phyloP scores from a whole-genome alignment of 805 yeast genomes.

The Nakazawaea molendinolei region DNA sequence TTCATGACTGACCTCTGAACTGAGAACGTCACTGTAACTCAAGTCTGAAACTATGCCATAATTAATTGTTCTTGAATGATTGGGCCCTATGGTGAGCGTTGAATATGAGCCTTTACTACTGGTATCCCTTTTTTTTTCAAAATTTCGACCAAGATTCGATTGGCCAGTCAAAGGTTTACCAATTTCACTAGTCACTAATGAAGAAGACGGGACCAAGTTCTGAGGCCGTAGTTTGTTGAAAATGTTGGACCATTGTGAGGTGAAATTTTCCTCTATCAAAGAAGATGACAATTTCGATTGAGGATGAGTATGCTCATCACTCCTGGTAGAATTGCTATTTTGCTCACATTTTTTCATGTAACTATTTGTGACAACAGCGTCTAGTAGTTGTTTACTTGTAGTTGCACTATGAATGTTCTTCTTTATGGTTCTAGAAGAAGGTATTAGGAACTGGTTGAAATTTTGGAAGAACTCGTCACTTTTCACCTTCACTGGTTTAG shows the following conservation, averaged over 20 bases:
- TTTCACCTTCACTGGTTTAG: too few relatives aligned
- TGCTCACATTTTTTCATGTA: slow-evolving; percentile 2
- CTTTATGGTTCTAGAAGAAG: background rate
- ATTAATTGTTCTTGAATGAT: slow-evolving; percentile 31
- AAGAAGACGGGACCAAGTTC: slow-evolving; percentile 23
- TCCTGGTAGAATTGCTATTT: background rate
- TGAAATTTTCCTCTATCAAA: too few relatives aligned
- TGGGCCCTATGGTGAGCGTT: slow-evolving; percentile 33
- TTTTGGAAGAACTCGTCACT: background rate
- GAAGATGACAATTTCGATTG: too few relatives aligned
- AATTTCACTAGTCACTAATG: slow-evolving; percentile 24
- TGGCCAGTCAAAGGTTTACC: slow-evolving; percentile 24
- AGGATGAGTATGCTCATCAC: too few relatives aligned
- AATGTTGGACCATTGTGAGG: background rate
- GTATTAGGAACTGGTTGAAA: background rate
- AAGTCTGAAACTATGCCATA: slow-evolving; percentile 37
- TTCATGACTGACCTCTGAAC: slow-evolving; percentile 37
- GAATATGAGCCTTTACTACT: slow-evolving; percentile 33
- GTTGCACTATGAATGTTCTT: background rate
- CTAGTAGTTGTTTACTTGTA: slow-evolving; percentile 10
- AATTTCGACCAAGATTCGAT: too few relatives aligned
- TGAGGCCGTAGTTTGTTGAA: background rate
- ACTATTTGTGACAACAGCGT: slow-evolving; percentile 9
- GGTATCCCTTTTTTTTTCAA: too few relatives aligned
- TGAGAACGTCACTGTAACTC: slow-evolving; percentile 24